Conservation (phyloP, 176 grass and related monocot genomes). For the Hordeum marinum region DNA sequence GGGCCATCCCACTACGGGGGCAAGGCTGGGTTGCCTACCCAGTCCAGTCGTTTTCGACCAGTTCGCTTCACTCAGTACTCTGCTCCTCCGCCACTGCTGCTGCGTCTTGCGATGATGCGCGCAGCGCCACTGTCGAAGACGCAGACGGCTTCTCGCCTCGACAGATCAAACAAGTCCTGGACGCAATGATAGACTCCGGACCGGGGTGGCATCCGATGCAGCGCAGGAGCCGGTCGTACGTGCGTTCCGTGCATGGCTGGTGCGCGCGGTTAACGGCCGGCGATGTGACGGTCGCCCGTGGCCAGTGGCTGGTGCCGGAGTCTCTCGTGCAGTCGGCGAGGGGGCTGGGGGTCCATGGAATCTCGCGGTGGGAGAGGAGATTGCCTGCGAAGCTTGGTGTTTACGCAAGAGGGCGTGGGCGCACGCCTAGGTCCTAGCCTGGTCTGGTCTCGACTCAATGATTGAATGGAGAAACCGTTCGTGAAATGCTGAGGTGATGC, state of each 20-base stretch:
- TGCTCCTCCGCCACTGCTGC: neutral
- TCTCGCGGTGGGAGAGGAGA: neutral
- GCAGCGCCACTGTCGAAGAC: neutral
- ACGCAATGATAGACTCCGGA: neutral
- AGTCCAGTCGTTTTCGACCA: slow-evolving; percentile 37
- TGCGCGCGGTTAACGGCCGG: slow-evolving; percentile 17
- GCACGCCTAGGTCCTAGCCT: neutral
- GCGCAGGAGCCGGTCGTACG: neutral
- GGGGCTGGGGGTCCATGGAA: slow-evolving; percentile 6
- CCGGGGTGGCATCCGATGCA: slow-evolving; percentile 3
- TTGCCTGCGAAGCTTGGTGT: neutral
- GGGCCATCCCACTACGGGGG: slow-evolving; percentile 20
- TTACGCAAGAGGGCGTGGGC: neutral
- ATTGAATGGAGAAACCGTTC: neutral
- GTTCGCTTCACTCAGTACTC: neutral
- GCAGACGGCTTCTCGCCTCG: neutral
- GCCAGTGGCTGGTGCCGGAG: neutral
- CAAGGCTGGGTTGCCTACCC: slow-evolving; percentile 24
- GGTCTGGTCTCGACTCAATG: neutral
- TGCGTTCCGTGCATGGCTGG: neutral
- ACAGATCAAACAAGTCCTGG: neutral
- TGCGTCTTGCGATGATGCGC: neutral
- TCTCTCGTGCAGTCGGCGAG: neutral
- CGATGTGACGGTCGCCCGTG: slow-evolving; percentile 14
- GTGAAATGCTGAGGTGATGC: neutral